Percentiles rank a stretch among this genome's conserved stretches.
Conservation (phyloP, 2,329 filamentous ascomycete genomes). For the Trichoderma sp. region DNA sequence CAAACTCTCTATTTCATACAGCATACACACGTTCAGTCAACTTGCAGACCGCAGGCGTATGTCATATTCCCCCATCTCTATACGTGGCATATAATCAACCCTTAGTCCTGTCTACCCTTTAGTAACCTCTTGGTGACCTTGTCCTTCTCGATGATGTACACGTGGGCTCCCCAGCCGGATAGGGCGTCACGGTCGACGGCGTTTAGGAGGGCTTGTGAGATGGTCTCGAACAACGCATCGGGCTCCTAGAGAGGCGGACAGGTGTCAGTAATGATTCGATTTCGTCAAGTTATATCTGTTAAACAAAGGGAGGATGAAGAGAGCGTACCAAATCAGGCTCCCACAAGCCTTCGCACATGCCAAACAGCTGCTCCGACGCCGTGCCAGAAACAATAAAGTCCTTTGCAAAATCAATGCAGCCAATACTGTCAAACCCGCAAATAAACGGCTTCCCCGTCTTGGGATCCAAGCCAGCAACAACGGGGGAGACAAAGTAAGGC, state of each 20-base stretch:
- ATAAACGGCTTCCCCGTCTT: slow-evolving; percentile 96
- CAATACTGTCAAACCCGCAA: slow-evolving; percentile 98
- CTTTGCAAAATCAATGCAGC: slow-evolving; percentile 98
- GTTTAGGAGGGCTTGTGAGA: slow-evolving; percentile 92
- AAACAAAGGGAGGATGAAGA: not conserved
- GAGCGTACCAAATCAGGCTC: slow-evolving; percentile 85
- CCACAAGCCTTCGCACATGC: slow-evolving; percentile 97
- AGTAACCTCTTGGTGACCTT: slow-evolving; percentile 99
- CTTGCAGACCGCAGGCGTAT: not conserved
- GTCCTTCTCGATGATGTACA: slow-evolving; percentile 99
- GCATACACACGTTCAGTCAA: slow-evolving; percentile 3
- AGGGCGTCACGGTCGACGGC: slow-evolving; percentile 95
- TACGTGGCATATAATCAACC: not conserved
- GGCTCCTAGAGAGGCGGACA: slow-evolving; percentile 58
- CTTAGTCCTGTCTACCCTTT: slow-evolving; percentile 48
- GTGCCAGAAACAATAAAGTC: slow-evolving; percentile 98
- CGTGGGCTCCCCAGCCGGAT: slow-evolving; percentile 96
- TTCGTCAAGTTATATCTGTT: not conserved
- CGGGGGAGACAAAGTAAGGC: slow-evolving; percentile 92
- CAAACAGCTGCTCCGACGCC: slow-evolving; percentile 95
- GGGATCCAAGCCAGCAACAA: slow-evolving; percentile 91
- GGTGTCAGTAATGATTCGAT: not conserved
- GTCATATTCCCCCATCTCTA: slow-evolving; percentile 4
- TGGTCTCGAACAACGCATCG: slow-evolving; percentile 96
- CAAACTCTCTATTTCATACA: slow-evolving; percentile 25